phyloP scores from a whole-genome alignment of 106 monocot genomes.

The Vanilla planifolia region DNA sequence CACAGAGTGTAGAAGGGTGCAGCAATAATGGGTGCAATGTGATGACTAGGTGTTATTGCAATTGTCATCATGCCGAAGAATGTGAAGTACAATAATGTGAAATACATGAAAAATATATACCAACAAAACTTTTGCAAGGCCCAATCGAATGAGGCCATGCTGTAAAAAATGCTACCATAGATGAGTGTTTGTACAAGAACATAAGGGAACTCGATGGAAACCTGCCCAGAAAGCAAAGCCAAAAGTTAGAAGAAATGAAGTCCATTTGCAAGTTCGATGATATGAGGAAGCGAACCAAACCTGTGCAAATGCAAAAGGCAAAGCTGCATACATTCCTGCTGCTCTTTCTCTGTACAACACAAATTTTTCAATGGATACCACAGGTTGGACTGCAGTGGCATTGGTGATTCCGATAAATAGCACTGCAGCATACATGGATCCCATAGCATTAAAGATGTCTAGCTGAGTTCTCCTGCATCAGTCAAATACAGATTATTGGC shows the following conservation, averaged over 20 bases:
- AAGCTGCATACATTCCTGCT: conserved; percentile 98
- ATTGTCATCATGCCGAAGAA: conserved; percentile 99
- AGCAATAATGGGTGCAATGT: conserved; percentile 88
- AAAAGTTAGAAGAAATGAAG: conserved; percentile 9
- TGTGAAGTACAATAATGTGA: conserved; percentile 94
- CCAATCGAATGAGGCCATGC: conserved; percentile 91
- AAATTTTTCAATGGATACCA: conserved; percentile 91
- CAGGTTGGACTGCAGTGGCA: conserved; percentile 93
- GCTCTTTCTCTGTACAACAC: conserved; percentile 96
- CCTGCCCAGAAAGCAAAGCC: conserved; percentile 43
- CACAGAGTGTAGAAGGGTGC: conserved; percentile 96
- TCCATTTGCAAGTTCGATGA: not conserved
- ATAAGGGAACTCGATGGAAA: conserved; percentile 96
- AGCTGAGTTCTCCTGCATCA: conserved; percentile 71
- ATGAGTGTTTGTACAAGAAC: conserved; percentile 88
- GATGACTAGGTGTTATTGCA: conserved; percentile 90
- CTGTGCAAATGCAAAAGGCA: conserved; percentile 93
- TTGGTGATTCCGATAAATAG: conserved; percentile 96
- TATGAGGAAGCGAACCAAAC: conserved; percentile 21
- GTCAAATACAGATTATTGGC: not conserved
- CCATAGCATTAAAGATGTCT: conserved; percentile 97
- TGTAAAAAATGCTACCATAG: conserved; percentile 90
- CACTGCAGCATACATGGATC: conserved; percentile 99
- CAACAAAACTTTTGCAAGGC: conserved; percentile 63
- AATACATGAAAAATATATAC: conserved; percentile 97